Conservation (phyloP, 495 filamentous ascomycete genomes). For the Trypethelium eluteriae region DNA sequence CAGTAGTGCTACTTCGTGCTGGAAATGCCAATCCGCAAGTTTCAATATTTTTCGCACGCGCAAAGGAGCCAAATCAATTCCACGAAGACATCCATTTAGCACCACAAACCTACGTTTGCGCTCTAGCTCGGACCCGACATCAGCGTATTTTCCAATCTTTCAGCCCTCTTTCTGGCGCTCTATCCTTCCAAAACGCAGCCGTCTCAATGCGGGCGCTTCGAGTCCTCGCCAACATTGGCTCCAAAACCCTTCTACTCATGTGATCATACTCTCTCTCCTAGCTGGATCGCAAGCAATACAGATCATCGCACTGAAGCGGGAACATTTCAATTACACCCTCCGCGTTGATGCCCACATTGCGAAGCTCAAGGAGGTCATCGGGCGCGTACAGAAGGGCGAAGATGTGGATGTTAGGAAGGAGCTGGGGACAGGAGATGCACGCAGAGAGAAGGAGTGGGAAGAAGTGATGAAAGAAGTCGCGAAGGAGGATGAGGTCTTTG, state of each 20-base stretch:
- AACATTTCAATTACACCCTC: constrained; percentile 62
- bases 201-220: constrained; percentile 2
- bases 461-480: constrained; percentile 82
- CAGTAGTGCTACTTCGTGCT: background rate
- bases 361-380: constrained; percentile 72
- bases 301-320: constrained; percentile 71
- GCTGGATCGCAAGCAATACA: constrained; percentile 94
- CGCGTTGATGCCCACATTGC: constrained; percentile 71
- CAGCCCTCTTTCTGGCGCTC: constrained; percentile 26
- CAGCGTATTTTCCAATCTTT: constrained; percentile 23
- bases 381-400: constrained; percentile 74
- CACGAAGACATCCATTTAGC: background rate
- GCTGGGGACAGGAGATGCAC: constrained; percentile 69
- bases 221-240: background rate
- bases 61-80: background rate
- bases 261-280: constrained; percentile 80
- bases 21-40: background rate
- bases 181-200: constrained; percentile 25
- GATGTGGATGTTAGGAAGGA: constrained; percentile 80
- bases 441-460: constrained; percentile 79
- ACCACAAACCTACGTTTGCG: constrained; percentile 10
- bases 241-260: constrained; percentile 87
- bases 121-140: constrained; percentile 11
- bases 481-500: constrained; percentile 61
- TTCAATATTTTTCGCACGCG: background rate